phyloP scores from a whole-genome alignment of 306 rosid genomes.

The Dryas alaskensis region DNA sequence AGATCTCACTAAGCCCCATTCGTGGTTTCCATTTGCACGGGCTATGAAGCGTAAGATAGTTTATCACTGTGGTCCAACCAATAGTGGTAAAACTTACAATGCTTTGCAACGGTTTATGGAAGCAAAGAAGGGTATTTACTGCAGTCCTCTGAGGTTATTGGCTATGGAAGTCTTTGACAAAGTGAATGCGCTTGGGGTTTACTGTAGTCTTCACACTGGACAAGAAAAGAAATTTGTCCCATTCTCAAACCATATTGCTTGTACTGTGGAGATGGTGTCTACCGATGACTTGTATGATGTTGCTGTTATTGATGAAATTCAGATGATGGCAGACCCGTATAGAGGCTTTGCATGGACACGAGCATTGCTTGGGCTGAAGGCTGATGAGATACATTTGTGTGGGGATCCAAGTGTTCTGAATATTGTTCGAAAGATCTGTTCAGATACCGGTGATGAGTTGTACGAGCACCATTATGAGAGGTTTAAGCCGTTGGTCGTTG shows the following conservation, averaged over 20 bases:
- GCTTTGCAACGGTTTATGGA: constrained; percentile 88
- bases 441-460: constrained; percentile 80
- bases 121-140: constrained; percentile 77
- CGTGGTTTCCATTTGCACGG: constrained; percentile 95
- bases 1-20: constrained; percentile 82
- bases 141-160: constrained; percentile 79
- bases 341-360: constrained; percentile 92
- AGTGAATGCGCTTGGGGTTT: constrained; percentile 76
- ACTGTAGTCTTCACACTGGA: constrained; percentile 75
- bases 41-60: constrained; percentile 89
- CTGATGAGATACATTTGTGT: constrained; percentile 84
- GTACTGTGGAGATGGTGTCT: constrained; percentile 92
- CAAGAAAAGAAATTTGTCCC: constrained; percentile 87
- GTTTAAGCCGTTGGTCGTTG: constrained; percentile 91
- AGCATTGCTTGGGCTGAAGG: constrained; percentile 83
- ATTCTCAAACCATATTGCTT: constrained; percentile 71
- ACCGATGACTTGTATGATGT: constrained; percentile 77
- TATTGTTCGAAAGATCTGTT: constrained; percentile 63
- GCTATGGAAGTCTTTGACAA: constrained; percentile 99
- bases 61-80: constrained; percentile 97
- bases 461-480: constrained; percentile 72
- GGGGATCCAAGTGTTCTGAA: constrained; percentile 90
- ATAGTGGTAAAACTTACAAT: constrained; percentile 90
- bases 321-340: constrained; percentile 69
- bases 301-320: constrained; percentile 88